Evolutionary conservation across 495 filamentous ascomycete species (phyloP).

Genomic region (Hypomontagnella submonticulosa): DNA sequence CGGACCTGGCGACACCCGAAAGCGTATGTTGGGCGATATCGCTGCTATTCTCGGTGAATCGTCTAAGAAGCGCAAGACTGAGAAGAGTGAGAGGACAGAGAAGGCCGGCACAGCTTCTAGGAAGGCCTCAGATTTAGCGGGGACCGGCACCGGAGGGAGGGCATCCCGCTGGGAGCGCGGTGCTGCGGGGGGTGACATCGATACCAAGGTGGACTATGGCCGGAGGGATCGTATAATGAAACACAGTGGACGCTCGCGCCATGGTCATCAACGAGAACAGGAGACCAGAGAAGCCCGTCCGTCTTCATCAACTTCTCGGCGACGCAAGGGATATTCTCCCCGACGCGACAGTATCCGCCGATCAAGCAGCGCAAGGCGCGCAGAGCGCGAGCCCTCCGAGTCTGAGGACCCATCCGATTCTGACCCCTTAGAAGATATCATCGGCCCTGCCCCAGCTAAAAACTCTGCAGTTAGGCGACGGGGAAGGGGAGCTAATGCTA

Average conservation of each 20-base stretch:
- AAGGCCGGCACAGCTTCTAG: conserved; percentile 34
- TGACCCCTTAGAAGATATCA: conserved; percentile 80
- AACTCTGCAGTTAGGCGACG: conserved; percentile 66
- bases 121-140: conserved; percentile 2
- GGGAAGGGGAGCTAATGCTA: conserved; percentile 75
- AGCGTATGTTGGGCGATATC: conserved; percentile 64
- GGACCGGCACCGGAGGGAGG: conserved; percentile 29
- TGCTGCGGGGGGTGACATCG: neutral
- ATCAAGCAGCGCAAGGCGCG: conserved; percentile 18
- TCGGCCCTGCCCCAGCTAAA: conserved; percentile 79
- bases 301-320: conserved; percentile 34
- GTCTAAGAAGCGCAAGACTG: conserved; percentile 49
- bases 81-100: conserved; percentile 35
- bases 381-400: conserved; percentile 2
- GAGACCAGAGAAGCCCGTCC: conserved; percentile 32
- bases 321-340: conserved; percentile 47
- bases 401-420: conserved; percentile 63
- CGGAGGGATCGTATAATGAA: conserved; percentile 15
- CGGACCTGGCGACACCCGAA: conserved; percentile 56
- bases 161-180: conserved; percentile 8
- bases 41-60: conserved; percentile 60
- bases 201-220: conserved; percentile 16
- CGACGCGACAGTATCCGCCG: conserved; percentile 33
- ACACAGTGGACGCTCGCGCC: conserved; percentile 8
- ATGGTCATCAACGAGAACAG: conserved; percentile 19